Conservation (phyloP, 805 yeast genomes). For the Wickerhamiella cacticola region DNA sequence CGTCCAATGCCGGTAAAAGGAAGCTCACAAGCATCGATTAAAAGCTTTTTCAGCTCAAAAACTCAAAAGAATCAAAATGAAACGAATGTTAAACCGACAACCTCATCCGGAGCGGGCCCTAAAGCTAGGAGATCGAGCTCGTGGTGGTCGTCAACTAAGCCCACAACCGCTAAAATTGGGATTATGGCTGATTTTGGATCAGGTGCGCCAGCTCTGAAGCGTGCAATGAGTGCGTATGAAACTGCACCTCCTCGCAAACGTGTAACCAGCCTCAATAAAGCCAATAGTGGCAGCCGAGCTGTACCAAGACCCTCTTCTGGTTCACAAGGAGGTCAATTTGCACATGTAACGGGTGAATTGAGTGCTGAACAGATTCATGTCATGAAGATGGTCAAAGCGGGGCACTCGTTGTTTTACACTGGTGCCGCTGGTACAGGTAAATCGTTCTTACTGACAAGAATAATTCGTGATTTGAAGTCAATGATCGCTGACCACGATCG, state of each 20-base stretch:
- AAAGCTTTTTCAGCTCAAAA: not conserved
- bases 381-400: slow-evolving; percentile 46
- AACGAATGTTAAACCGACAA: too few species aligned
- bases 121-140: not conserved
- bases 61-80: not conserved
- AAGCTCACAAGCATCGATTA: not conserved
- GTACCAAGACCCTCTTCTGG: not conserved
- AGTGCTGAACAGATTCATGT: slow-evolving; percentile 40
- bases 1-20: not conserved
- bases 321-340: not conserved
- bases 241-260: not conserved
- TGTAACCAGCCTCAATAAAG: not conserved
- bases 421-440: slow-evolving; percentile 99
- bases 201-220: not conserved
- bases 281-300: not conserved
- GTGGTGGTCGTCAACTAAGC: not conserved
- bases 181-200: not conserved
- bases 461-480: slow-evolving; percentile 41
- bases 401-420: slow-evolving; percentile 66
- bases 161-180: not conserved
- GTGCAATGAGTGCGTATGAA: not conserved
- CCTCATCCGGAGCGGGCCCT: too few species aligned
- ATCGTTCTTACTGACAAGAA: slow-evolving; percentile 58
- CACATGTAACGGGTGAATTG: not conserved
- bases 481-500: slow-evolving; percentile 35